These are phyloP conservation scores for Filosporella fistucella DNA, from an alignment of 495 filamentous ascomycete genomes.

Conservation along the genomic window DNA sequence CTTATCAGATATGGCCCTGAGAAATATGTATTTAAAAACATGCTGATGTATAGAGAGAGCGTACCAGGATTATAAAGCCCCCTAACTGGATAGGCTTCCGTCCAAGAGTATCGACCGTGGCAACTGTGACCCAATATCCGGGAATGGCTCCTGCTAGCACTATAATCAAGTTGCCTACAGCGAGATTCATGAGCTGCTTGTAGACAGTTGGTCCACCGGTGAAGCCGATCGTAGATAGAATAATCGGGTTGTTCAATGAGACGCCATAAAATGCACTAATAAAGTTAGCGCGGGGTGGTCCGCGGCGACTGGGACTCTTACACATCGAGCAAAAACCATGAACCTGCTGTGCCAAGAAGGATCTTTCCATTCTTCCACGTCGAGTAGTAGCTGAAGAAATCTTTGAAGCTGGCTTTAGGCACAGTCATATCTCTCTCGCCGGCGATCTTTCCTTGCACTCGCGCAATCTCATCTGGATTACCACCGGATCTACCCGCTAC, in stretches of 20 bases:
- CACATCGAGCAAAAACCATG: conserved; percentile 75
- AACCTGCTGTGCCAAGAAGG: conserved; percentile 70
- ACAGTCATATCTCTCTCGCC: conserved; percentile 15
- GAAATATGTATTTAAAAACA: too few relatives aligned
- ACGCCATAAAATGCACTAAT: conserved; percentile 18
- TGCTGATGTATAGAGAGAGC: background rate
- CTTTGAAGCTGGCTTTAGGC: conserved; percentile 57
- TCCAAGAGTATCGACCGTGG: conserved; percentile 59
- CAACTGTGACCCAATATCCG: conserved; percentile 72
- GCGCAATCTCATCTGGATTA: conserved; percentile 55
- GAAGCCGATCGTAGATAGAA: conserved; percentile 64
- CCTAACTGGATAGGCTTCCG: conserved; percentile 66
- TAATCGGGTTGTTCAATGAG: conserved; percentile 62
- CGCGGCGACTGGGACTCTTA: background rate
- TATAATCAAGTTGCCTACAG: conserved; percentile 71
- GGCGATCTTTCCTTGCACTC: conserved; percentile 24
- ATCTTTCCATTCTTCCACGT: conserved; percentile 65
- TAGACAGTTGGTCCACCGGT: conserved; percentile 54
- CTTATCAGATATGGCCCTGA: too few relatives aligned
- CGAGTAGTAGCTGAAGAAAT: conserved; percentile 60
- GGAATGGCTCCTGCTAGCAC: conserved; percentile 71
- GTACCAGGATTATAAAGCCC: conserved; percentile 58
- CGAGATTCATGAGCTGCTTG: conserved; percentile 61
- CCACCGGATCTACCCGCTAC: conserved; percentile 52
- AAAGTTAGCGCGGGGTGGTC: background rate